Evolutionary conservation across 1,139 yeast genomes (phyloP).

Genomic region (Kluyveromyces sp.): DNA sequence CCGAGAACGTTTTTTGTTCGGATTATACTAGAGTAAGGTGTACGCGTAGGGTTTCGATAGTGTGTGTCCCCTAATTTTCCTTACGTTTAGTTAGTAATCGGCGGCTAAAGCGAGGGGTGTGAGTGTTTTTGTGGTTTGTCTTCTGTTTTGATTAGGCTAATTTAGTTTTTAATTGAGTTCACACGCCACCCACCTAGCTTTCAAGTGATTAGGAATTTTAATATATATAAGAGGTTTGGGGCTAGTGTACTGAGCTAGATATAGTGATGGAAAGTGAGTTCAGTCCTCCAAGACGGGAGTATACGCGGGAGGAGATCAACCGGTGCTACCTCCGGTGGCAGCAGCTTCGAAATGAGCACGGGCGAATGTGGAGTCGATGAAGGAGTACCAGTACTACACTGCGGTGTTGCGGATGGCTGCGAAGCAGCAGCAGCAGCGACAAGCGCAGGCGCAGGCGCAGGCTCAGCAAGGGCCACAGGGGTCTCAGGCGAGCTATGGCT

Average conservation of each 20-base stretch:
- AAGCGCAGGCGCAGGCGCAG: slow-evolving; percentile 15
- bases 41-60: no score
- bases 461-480: slow-evolving; percentile 13
- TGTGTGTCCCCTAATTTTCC: no score
- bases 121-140: not conserved
- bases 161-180: not conserved
- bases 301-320: slow-evolving; percentile 30
- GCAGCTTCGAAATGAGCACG: slow-evolving; percentile 51
- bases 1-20: not conserved
- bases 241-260: not conserved
- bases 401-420: slow-evolving; percentile 49
- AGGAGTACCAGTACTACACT: slow-evolving; percentile 54
- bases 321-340: slow-evolving; percentile 46
- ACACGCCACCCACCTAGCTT: not conserved
- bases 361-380: slow-evolving; percentile 56
- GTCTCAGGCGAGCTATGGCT: slow-evolving; percentile 5
- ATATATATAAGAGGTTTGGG: not conserved
- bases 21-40: no score
- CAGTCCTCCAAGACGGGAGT: slow-evolving; percentile 23
- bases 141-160: not conserved
- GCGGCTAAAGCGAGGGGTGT: not conserved
- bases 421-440: slow-evolving; percentile 36
- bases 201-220: not conserved
- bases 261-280: slow-evolving; percentile 21
- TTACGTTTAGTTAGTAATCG: not conserved